These are phyloP conservation scores for Neoconidiobolus thromboides DNA, from an alignment of 371 early-diverging fungal genomes.

Conservation along the genomic window DNA sequence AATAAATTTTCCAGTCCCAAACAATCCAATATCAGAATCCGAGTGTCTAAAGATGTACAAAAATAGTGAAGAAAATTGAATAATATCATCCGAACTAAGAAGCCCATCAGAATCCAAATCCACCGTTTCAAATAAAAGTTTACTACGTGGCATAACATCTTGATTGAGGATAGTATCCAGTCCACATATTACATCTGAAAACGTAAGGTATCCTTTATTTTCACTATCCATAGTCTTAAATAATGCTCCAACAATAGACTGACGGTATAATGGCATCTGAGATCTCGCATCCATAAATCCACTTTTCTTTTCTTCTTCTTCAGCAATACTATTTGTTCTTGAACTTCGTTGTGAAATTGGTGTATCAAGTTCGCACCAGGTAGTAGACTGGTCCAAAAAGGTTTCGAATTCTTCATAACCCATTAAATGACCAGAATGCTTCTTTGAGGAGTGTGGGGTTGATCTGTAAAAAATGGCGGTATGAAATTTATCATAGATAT, in stretches of 20 bases:
- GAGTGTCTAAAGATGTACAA: slow-evolving; percentile 1
- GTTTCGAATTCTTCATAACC: slow-evolving; percentile 36
- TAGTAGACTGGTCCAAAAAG: slow-evolving; percentile 29
- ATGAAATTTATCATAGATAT: slow-evolving; percentile 77
- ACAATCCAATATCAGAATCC: background rate
- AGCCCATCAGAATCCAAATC: background rate
- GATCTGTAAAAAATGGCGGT: slow-evolving; percentile 55
- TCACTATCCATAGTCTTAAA: background rate
- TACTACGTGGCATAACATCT: background rate
- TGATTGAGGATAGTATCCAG: slow-evolving; percentile 1
- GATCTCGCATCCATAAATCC: background rate
- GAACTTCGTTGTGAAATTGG: background rate
- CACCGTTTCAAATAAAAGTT: slow-evolving; percentile 1
- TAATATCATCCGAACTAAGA: background rate
- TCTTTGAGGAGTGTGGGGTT: slow-evolving; percentile 6
- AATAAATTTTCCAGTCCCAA: slow-evolving; percentile 1
- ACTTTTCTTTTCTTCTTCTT: background rate
- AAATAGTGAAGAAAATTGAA: background rate
- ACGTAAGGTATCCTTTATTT: background rate
- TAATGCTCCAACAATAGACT: background rate
- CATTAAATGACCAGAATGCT: slow-evolving; percentile 22
- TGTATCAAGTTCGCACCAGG: slow-evolving; percentile 30
- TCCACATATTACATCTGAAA: background rate
- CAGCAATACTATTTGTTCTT: background rate
- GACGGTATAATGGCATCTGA: background rate